Evolutionary conservation across 2,329 filamentous ascomycete genomes (phyloP).

Genomic region (Cryoendolithus antarcticus): DNA sequence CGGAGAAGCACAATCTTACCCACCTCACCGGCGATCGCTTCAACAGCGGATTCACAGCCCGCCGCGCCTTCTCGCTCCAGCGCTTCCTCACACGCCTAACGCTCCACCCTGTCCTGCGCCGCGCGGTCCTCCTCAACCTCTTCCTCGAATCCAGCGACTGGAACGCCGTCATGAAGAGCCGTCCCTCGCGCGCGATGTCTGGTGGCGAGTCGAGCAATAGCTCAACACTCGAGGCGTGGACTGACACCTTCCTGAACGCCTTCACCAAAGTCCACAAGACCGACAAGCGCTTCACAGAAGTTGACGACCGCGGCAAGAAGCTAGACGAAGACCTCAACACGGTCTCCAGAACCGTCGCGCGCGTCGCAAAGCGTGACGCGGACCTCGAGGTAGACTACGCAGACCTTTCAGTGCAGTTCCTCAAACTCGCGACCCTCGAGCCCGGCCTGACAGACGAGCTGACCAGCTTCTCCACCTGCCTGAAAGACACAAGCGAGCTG

Average conservation of each 20-base stretch:
- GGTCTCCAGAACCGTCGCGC: conserved; percentile 89
- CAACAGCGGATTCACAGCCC: conserved; percentile 77
- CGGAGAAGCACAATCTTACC: conserved; percentile 98
- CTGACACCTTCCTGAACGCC: conserved; percentile 92
- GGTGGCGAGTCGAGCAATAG: conserved; percentile 35
- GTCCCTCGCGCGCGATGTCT: conserved; percentile 49
- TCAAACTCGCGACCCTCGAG: conserved; percentile 80
- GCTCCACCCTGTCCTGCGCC: conserved; percentile 76
- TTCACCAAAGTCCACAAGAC: conserved; percentile 95
- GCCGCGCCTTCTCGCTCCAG: conserved; percentile 79
- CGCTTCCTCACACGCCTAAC: conserved; percentile 80
- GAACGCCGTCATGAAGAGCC: conserved; percentile 87
- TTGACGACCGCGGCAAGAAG: conserved; percentile 84
- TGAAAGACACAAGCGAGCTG: conserved; percentile 70
- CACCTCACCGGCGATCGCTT: conserved; percentile 96
- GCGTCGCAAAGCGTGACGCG: conserved; percentile 74
- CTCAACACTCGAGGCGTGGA: conserved; percentile 86
- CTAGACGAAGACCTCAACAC: conserved; percentile 85
- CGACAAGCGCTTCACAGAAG: conserved; percentile 87
- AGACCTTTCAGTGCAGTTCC: conserved; percentile 87
- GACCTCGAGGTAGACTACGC: conserved; percentile 81
- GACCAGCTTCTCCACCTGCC: conserved; percentile 72
- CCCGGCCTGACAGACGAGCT: conserved; percentile 72
- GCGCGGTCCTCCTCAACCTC: conserved; percentile 67
- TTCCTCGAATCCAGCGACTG: conserved; percentile 92